Percentiles rank a stretch among this genome's conserved stretches.
phyloP scores from a whole-genome alignment of 179 eudicot species.

The Camellia oleifera region DNA sequence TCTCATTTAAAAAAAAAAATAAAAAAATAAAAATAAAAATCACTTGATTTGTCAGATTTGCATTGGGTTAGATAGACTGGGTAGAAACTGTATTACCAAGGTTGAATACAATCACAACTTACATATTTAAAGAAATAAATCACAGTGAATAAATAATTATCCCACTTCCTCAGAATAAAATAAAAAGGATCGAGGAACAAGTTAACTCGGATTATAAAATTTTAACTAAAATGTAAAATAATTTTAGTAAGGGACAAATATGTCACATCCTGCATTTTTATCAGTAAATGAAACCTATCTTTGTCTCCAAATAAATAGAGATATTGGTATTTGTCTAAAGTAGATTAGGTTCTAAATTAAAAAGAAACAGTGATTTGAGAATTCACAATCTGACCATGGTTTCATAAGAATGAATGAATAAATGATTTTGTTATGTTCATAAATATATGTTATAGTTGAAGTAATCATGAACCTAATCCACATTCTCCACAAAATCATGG shows the following conservation, averaged over 20 bases:
- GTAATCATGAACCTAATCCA: conserved; percentile 24
- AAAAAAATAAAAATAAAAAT: too few relatives aligned
- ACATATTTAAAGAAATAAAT: neutral
- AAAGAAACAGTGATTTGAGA: neutral
- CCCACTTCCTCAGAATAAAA: too few relatives aligned
- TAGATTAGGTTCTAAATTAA: neutral
- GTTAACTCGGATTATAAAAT: too few relatives aligned
- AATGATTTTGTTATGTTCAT: neutral
- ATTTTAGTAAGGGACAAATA: too few relatives aligned
- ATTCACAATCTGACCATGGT: conserved; percentile 11
- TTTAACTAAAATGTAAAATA: too few relatives aligned
- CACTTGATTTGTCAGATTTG: too few relatives aligned
- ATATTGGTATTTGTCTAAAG: neutral
- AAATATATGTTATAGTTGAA: neutral
- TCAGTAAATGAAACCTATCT: too few relatives aligned
- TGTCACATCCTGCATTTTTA: too few relatives aligned
- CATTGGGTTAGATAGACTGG: too few relatives aligned
- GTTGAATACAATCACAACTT: neutral
- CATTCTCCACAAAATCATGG: conserved; percentile 24
- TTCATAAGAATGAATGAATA: conserved; percentile 8
- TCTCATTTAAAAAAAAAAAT: too few relatives aligned
- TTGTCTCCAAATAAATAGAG: neutral
- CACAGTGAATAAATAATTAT: neutral
- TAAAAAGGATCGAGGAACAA: too few relatives aligned
- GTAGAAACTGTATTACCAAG: neutral